A percentile compares a stretch with the other conserved stretches of the same genome.
Evolutionary conservation across 1,139 yeast species (phyloP).

Genomic region (Saccharomyces pastorianus): DNA sequence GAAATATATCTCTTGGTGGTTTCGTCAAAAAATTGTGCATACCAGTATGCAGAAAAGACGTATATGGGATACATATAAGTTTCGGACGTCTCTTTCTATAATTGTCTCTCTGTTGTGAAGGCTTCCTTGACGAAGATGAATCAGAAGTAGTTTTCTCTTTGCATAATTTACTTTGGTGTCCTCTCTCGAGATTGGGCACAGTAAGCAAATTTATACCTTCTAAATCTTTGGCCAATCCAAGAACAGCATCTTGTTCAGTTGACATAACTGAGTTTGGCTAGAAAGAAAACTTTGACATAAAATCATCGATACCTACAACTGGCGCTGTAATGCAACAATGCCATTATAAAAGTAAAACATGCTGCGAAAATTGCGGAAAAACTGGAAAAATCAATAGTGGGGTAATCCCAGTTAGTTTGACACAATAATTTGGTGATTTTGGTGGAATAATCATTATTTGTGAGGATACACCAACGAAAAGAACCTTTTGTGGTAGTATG

Average conservation of each 20-base stretch:
- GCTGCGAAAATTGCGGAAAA: not conserved
- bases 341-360: not conserved
- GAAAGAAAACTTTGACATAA: not conserved
- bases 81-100: not conserved
- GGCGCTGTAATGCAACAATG: not conserved
- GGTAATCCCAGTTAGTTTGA: not conserved
- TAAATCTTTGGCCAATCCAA: not conserved
- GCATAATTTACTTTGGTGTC: not conserved
- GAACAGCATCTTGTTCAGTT: not conserved
- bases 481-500: not conserved
- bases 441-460: not conserved
- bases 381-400: not conserved
- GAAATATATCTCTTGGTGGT: conserved; percentile 2
- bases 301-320: not conserved
- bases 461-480: not conserved
- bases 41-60: not conserved
- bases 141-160: not conserved
- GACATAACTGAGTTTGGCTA: not conserved
- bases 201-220: not conserved
- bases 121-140: not conserved
- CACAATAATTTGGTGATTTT: not conserved
- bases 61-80: not conserved
- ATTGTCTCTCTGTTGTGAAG: not conserved
- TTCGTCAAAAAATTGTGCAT: conserved; percentile 3
- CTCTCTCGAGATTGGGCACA: not conserved